phyloP scores from a whole-genome alignment of 2,329 filamentous ascomycete genomes.

The Aspergillus clavatus region DNA sequence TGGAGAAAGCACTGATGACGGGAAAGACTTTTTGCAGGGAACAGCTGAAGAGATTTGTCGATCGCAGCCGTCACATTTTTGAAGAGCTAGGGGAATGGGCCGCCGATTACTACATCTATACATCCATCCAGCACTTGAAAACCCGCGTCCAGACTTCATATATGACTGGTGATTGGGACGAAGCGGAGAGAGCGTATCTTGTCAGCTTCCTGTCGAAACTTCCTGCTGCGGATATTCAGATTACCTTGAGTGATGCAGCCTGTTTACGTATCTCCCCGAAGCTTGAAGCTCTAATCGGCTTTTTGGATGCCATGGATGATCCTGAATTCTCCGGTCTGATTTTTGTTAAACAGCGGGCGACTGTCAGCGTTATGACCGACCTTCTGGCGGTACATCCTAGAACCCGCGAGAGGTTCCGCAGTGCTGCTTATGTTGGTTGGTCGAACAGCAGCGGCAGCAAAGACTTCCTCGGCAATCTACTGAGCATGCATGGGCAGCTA shows the following conservation, averaged over 20 bases:
- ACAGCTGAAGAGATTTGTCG: slow-evolving; percentile 54
- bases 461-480: slow-evolving; percentile 47
- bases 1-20: slow-evolving; percentile 25
- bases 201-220: slow-evolving; percentile 34
- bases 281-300: slow-evolving; percentile 50
- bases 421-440: slow-evolving; percentile 44
- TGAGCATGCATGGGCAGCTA: slow-evolving; percentile 45
- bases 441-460: slow-evolving; percentile 42
- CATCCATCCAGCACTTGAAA: slow-evolving; percentile 41
- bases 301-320: slow-evolving; percentile 42
- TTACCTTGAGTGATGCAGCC: slow-evolving; percentile 3
- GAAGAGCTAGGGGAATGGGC: slow-evolving; percentile 64
- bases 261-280: slow-evolving; percentile 52
- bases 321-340: slow-evolving; percentile 56
- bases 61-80: slow-evolving; percentile 49
- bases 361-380: slow-evolving; percentile 56
- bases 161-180: slow-evolving; percentile 41
- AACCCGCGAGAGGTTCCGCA: slow-evolving; percentile 43
- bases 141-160: slow-evolving; percentile 21
- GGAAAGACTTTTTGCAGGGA: slow-evolving; percentile 41
- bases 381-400: slow-evolving; percentile 52
- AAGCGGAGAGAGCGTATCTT: slow-evolving; percentile 54
- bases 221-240: slow-evolving; percentile 14
- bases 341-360: slow-evolving; percentile 61
- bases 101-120: slow-evolving; percentile 59